Evolutionary conservation across 805 yeast species (phyloP).

Genomic region (Candida nanaspora): DNA sequence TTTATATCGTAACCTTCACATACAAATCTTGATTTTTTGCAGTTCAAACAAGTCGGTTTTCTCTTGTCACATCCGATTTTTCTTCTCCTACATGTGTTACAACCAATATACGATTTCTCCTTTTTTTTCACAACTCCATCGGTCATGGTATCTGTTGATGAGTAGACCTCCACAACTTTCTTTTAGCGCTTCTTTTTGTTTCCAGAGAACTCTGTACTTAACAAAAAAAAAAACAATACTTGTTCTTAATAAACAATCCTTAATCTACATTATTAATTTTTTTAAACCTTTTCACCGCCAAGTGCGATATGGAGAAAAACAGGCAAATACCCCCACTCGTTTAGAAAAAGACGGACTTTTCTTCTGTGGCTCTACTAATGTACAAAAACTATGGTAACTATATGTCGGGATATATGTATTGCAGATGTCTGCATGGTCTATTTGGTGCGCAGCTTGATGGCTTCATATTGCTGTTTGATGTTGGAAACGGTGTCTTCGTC

Average conservation of each 20-base stretch:
- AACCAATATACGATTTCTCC: conserved; percentile 77
- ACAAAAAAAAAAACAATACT: too few species aligned
- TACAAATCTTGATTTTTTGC: conserved; percentile 54
- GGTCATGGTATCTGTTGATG: background rate
- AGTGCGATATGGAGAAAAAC: too few species aligned
- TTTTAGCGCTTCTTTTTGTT: too few species aligned
- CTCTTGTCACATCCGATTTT: conserved; percentile 75
- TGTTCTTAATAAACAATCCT: too few species aligned
- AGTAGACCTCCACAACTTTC: too few species aligned
- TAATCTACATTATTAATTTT: too few species aligned
- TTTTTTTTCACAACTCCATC: conserved; percentile 21
- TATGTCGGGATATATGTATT: too few species aligned
- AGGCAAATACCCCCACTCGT: too few species aligned
- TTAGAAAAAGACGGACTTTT: too few species aligned
- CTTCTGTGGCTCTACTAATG: too few species aligned
- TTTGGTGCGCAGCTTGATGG: background rate
- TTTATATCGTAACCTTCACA: conserved; percentile 85
- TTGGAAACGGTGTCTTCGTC: background rate
- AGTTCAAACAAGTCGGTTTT: conserved; percentile 65
- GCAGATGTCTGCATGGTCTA: background rate
- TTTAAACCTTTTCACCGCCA: too few species aligned
- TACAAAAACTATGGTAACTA: too few species aligned
- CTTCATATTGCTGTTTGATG: background rate
- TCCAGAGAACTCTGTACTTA: background rate
- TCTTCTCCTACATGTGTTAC: conserved; percentile 79